Evolutionary conservation across 768 basidiomycete genomes (phyloP).

Genomic region (Phlebiopsis flavidoalba): DNA sequence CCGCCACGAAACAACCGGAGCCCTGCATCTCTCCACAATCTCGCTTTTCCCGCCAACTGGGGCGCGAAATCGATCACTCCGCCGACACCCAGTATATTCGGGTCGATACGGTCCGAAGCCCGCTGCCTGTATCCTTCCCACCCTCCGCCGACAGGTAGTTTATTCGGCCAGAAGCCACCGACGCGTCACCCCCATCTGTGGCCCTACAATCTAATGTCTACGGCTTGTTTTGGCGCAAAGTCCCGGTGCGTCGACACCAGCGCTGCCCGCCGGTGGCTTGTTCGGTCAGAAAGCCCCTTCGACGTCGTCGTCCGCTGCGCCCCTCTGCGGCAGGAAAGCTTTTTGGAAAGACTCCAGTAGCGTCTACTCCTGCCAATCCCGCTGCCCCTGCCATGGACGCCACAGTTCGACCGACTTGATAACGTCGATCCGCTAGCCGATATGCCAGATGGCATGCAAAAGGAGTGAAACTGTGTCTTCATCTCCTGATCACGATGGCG

Average conservation of each 20-base stretch:
- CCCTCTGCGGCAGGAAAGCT: neutral
- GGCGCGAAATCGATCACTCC: neutral
- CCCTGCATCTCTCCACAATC: slow-evolving; percentile 5
- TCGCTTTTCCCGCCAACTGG: slow-evolving; percentile 4
- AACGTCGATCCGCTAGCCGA: neutral
- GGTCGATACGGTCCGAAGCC: neutral
- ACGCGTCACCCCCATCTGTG: neutral
- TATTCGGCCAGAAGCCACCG: slow-evolving; percentile 8
- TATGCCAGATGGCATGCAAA: slow-evolving; percentile 61
- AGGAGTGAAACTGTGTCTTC: slow-evolving; percentile 52
- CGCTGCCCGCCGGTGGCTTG: neutral
- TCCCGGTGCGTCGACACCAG: slow-evolving; percentile 5
- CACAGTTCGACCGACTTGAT: slow-evolving; percentile 19
- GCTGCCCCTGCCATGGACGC: slow-evolving; percentile 5
- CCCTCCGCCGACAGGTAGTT: slow-evolving; percentile 5
- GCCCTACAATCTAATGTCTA: no score
- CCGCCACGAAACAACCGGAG: neutral
- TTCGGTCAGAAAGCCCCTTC: neutral
- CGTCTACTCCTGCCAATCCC: slow-evolving; percentile 2
- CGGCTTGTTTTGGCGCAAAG: neutral
- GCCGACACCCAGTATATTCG: neutral
- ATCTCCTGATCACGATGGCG: slow-evolving; percentile 40
- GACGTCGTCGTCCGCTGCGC: neutral
- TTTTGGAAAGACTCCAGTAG: neutral
- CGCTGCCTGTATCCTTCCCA: slow-evolving; percentile 25